Base-by-base conservation (phyloP, 2,329 filamentous ascomycete genomes). In the Exophiala sideris region DNA sequence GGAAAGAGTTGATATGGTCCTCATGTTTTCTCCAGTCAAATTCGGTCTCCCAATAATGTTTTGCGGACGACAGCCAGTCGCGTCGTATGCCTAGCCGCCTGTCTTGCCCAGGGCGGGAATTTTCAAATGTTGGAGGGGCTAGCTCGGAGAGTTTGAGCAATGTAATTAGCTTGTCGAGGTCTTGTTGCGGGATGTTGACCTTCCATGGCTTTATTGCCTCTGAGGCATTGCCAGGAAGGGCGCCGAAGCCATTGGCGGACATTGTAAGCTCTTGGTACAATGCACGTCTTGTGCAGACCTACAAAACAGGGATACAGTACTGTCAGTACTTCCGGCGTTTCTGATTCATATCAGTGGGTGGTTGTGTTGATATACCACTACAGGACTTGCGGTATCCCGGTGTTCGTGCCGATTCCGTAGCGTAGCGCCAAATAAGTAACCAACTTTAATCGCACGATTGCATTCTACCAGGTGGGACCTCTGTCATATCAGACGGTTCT, bases 91-190 rank as follows among this genome's bases (percentile, higher is more conserved):
- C 56, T 4, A 52, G 20, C 3, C 18, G 29, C n/a, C 48, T 48
- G 33, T 56, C 52, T 14, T 34, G 24, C 21, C 29, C 36, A 16
- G 1, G 75, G 76, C 3, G 66, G 63, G 51, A 48, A 33, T 57
- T 57, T 36, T 57, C 55, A 24, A 48, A 57, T 8, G 42, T 39
- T 1, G 55, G 45, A 1, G 77, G 76, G 0, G 72, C 77, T 11
- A 81, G 68, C 42, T 72, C 75, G 3, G 78, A 76, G 3, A 79
- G 64, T 47, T 70, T 69, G 8, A 81, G 62, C 1, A 82, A 66
- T 3, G 73, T 69, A 48, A 71, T 69, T 53, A 82, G 73, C 11
- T 77, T 72, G 12, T 70, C 56, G 1, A 81, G 55, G 32, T 75
- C 71, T 16, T 71, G 62, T 5, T 79, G 72, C 1, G 73, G 65